phyloP scores from a whole-genome alignment of 73 alveolate genomes.

The Tetrahymena borealis region DNA sequence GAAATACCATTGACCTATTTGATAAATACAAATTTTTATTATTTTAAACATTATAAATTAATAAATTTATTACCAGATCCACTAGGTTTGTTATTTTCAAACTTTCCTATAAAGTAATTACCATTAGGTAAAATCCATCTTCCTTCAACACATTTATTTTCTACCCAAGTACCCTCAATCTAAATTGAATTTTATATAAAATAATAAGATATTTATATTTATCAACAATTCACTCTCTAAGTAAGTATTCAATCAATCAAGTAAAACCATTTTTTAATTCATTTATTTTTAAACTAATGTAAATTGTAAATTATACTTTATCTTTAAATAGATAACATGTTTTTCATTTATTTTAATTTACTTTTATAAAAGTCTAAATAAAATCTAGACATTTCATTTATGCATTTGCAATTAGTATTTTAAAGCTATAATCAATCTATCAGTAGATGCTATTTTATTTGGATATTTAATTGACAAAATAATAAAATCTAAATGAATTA shows the following conservation, averaged over 20 bases:
- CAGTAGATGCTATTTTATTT: neutral
- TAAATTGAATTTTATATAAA: too few species aligned
- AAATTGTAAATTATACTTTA: too few species aligned
- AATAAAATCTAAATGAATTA: neutral
- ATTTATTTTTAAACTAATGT: too few species aligned
- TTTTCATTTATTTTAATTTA: too few species aligned
- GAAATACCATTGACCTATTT: conserved; percentile 76
- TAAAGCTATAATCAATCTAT: neutral
- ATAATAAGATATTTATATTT: too few species aligned
- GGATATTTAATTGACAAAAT: neutral
- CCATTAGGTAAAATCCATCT: conserved; percentile 94
- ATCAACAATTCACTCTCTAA: too few species aligned
- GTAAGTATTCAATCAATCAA: too few species aligned
- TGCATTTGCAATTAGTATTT: neutral
- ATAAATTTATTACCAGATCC: conserved; percentile 49
- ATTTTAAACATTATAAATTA: neutral
- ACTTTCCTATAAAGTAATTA: conserved; percentile 82
- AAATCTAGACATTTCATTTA: neutral
- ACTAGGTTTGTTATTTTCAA: conserved; percentile 89
- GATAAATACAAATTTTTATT: neutral
- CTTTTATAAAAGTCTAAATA: too few species aligned
- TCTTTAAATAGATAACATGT: too few species aligned
- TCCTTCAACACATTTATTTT: conserved; percentile 60
- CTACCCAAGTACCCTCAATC: conserved; percentile 87
- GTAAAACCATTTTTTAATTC: too few species aligned